Conservation (phyloP, 2,329 filamentous ascomycete species). For the Botrytis pseudocinerea region DNA sequence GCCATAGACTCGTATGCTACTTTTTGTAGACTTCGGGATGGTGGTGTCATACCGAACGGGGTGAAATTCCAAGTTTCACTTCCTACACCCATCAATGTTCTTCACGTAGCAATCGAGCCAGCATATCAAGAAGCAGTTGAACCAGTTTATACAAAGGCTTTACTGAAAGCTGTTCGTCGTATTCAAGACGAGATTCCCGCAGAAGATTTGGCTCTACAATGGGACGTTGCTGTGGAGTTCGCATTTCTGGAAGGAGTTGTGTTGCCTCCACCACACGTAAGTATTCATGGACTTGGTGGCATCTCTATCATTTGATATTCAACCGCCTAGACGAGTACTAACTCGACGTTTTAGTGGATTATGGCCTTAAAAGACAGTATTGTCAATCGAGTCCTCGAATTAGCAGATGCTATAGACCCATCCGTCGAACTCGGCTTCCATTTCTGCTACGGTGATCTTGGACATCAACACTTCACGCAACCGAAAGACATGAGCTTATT, state of each 20-base stretch:
- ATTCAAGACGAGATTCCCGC: conserved; percentile 39
- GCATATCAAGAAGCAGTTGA: conserved; percentile 37
- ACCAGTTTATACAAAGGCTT: conserved; percentile 37
- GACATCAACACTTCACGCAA: conserved; percentile 48
- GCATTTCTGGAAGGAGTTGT: conserved; percentile 34
- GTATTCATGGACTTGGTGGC: not conserved
- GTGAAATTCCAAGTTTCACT: conserved; percentile 42
- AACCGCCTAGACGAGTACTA: not conserved
- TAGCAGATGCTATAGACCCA: conserved; percentile 40
- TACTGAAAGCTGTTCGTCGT: conserved; percentile 32
- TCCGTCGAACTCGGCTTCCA: conserved; percentile 48
- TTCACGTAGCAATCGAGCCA: conserved; percentile 27
- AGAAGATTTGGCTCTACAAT: conserved; percentile 41
- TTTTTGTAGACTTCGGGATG: conserved; percentile 34
- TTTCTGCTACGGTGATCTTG: conserved; percentile 50
- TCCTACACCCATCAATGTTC: conserved; percentile 37
- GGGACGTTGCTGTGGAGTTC: conserved; percentile 37
- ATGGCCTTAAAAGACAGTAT: conserved; percentile 41
- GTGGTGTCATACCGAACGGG: conserved; percentile 33
- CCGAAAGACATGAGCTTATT: conserved; percentile 40
- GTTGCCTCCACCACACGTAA: conserved; percentile 13
- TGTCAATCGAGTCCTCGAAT: conserved; percentile 39
- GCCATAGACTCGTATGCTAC: conserved; percentile 37
- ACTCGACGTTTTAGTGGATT: conserved; percentile 7
- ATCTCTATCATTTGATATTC: not conserved